These are phyloP conservation scores for Agaricales sp. DNA, from an alignment of 1,284 basidiomycete species.

Conservation along the genomic window DNA sequence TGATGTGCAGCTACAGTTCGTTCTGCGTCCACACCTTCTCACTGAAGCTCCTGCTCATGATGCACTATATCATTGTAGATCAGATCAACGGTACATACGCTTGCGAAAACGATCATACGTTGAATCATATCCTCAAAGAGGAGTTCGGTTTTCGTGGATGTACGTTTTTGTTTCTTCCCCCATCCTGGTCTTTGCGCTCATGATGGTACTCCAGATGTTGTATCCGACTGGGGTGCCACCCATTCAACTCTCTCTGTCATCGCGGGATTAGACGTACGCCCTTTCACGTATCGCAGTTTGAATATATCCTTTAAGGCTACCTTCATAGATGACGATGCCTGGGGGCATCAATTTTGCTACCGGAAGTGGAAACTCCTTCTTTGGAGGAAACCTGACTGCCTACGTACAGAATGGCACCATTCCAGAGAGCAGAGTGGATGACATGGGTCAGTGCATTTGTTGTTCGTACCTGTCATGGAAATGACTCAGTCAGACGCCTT, in stretches of 20 bases:
- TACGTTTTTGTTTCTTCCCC: constrained; percentile 19
- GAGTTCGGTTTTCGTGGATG: constrained; percentile 77
- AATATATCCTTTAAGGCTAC: not conserved
- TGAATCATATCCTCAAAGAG: constrained; percentile 73
- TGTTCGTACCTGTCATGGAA: not conserved
- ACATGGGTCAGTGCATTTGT: constrained; percentile 42
- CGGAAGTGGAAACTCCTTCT: constrained; percentile 41
- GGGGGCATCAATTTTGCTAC: constrained; percentile 51
- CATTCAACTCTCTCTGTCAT: constrained; percentile 1
- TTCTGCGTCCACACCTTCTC: too few relatives aligned
- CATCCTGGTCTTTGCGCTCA: not conserved
- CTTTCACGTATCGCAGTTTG: not conserved
- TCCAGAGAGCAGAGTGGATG: constrained; percentile 49
- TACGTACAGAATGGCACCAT: constrained; percentile 66
- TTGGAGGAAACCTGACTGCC: constrained; percentile 51
- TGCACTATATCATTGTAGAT: constrained; percentile 25
- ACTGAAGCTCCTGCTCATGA: too few relatives aligned
- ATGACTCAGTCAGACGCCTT: not conserved
- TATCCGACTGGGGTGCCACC: constrained; percentile 62
- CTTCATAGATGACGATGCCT: constrained; percentile 59
- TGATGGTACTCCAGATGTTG: constrained; percentile 22
- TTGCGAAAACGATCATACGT: constrained; percentile 65
- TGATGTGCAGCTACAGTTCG: constrained; percentile 70
- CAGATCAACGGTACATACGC: constrained; percentile 70
- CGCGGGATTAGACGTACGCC: constrained; percentile 39